These are phyloP conservation scores for Betula pendula DNA, from an alignment of 306 rosid species.

Conservation along the genomic window DNA sequence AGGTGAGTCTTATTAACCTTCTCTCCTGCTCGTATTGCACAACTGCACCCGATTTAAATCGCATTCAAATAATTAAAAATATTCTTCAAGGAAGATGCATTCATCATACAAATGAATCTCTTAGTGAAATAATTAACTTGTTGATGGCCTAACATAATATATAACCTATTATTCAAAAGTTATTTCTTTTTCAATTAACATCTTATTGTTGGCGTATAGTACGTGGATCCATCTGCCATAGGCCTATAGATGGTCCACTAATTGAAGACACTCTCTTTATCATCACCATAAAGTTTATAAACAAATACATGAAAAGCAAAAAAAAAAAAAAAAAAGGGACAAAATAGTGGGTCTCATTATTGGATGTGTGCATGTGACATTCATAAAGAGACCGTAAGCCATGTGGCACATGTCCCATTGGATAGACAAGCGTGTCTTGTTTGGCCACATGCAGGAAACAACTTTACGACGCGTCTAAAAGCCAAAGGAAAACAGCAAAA, in stretches of 20 bases:
- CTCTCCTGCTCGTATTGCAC: too few relatives aligned
- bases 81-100: too few relatives aligned
- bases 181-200: too few relatives aligned
- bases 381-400: neutral
- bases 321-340: neutral
- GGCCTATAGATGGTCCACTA: too few relatives aligned
- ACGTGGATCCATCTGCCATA: too few relatives aligned
- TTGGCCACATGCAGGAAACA: neutral
- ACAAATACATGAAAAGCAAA: too few relatives aligned
- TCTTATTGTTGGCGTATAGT: too few relatives aligned
- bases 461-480: neutral
- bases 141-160: too few relatives aligned
- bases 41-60: too few relatives aligned
- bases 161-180: neutral
- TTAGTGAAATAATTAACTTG: neutral
- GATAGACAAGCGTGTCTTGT: neutral
- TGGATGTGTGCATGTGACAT: constrained; percentile 9
- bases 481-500: neutral
- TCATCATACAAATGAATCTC: neutral
- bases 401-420: constrained; percentile 11
- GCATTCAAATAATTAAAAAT: too few relatives aligned
- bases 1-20: too few relatives aligned
- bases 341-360: neutral
- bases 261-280: too few relatives aligned
- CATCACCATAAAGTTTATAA: neutral